phyloP scores from a whole-genome alignment of 257 asterid genomes.

The Parsonsia alboflavescens region DNA sequence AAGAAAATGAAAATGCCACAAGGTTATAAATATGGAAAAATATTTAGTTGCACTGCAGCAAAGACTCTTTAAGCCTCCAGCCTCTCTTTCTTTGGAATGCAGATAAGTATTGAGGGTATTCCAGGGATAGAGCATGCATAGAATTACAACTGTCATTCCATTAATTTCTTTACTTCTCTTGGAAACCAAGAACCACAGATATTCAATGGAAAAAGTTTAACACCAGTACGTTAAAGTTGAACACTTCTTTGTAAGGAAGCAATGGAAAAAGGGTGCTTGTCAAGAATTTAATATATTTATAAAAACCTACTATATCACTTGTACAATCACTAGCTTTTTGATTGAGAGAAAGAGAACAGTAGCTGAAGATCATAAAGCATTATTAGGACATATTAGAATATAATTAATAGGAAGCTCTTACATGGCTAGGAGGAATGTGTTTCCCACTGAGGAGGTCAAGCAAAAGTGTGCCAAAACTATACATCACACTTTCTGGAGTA shows the following conservation, averaged over 20 bases:
- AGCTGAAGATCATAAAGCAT: background rate
- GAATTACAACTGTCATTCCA: background rate
- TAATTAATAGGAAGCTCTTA: constrained; percentile 34
- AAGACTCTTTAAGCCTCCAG: background rate
- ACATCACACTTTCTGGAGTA: constrained; percentile 82
- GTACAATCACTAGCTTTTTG: background rate
- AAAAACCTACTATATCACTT: background rate
- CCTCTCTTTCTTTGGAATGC: background rate
- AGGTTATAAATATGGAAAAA: background rate
- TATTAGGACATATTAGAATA: constrained; percentile 4
- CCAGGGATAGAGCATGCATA: background rate
- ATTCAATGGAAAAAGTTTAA: background rate
- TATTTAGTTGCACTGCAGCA: background rate
- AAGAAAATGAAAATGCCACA: background rate
- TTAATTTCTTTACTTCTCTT: background rate
- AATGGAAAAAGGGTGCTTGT: background rate
- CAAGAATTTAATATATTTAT: background rate
- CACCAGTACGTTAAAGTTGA: background rate
- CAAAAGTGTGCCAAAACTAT: constrained; percentile 91
- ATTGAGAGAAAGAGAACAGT: background rate
- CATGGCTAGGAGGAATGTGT: constrained; percentile 97
- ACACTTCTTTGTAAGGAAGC: background rate
- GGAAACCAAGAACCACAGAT: background rate
- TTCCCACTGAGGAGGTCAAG: constrained; percentile 96
- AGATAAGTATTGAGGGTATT: background rate